Evolutionary conservation across 768 basidiomycete species (phyloP).

Genomic region (Lyophyllum shimeji): DNA sequence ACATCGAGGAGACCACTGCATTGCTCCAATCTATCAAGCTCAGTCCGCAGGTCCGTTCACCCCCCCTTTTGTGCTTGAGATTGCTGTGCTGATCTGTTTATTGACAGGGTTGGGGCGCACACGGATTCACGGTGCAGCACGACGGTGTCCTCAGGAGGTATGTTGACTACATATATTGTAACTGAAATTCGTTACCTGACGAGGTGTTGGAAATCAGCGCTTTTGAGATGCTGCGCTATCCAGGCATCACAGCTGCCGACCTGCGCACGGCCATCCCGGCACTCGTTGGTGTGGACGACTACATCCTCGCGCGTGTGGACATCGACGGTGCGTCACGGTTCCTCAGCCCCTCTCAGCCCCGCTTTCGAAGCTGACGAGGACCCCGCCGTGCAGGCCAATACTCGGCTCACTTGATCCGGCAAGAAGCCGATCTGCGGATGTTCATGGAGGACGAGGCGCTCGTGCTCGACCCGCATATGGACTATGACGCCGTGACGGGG

Average conservation of each 20-base stretch:
- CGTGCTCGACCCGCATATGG: slow-evolving; percentile 63
- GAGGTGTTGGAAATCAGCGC: slow-evolving; percentile 47
- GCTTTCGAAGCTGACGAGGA: background rate
- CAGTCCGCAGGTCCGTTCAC: slow-evolving; percentile 40
- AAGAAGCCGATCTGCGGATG: slow-evolving; percentile 69
- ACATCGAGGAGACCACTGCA: slow-evolving; percentile 34
- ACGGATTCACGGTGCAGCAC: slow-evolving; percentile 43
- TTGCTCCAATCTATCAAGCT: slow-evolving; percentile 34
- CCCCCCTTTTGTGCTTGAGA: background rate
- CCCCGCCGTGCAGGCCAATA: slow-evolving; percentile 50
- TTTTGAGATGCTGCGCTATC: slow-evolving; percentile 69
- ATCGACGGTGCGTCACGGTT: slow-evolving; percentile 58
- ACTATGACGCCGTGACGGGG: slow-evolving; percentile 65
- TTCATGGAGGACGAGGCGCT: slow-evolving; percentile 80
- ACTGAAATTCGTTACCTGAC: background rate
- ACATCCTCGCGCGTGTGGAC: slow-evolving; percentile 57
- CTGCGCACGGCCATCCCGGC: slow-evolving; percentile 38
- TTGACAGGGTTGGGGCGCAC: slow-evolving; percentile 35
- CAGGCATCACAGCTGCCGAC: slow-evolving; percentile 15
- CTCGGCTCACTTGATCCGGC: slow-evolving; percentile 61
- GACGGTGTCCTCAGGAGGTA: slow-evolving; percentile 48
- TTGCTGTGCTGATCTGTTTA: background rate
- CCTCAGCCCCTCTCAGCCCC: background rate
- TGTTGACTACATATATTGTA: slow-evolving; percentile 4
- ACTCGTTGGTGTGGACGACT: slow-evolving; percentile 48